Evolutionary conservation across 2,329 filamentous ascomycete genomes (phyloP).

Genomic region (Colletotrichum orchidophilum): DNA sequence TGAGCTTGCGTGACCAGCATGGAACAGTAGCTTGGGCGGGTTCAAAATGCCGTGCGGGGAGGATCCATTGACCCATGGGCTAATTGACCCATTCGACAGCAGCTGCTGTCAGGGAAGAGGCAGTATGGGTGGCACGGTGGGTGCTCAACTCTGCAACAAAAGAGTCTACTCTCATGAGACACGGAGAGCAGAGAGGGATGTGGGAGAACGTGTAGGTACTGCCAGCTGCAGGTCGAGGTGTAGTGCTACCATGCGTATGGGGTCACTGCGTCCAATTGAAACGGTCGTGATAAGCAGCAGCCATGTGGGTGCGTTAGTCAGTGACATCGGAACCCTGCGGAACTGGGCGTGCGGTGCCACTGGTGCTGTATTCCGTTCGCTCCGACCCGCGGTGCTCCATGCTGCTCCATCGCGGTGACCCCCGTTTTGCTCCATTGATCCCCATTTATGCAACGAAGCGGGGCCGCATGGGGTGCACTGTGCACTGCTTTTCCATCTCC

Average conservation of each 20-base stretch:
- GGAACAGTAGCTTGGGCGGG: slow-evolving; percentile 19
- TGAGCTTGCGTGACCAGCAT: slow-evolving; percentile 28
- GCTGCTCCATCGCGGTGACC: too few species aligned
- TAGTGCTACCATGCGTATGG: too few species aligned
- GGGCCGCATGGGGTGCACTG: background rate
- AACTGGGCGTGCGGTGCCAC: background rate
- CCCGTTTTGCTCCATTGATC: background rate
- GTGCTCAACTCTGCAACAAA: background rate
- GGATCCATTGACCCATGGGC: background rate
- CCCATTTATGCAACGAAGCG: background rate
- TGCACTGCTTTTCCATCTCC: background rate
- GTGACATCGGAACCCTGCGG: slow-evolving; percentile 5
- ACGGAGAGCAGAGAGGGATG: too few species aligned
- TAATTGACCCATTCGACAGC: background rate
- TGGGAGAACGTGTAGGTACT: too few species aligned
- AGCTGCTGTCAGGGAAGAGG: background rate
- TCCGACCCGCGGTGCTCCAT: slow-evolving; percentile 19
- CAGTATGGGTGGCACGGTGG: too few species aligned
- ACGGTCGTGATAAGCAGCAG: slow-evolving; percentile 20
- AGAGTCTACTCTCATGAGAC: background rate
- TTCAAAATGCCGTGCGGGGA: slow-evolving; percentile 27
- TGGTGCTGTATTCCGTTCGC: slow-evolving; percentile 4
- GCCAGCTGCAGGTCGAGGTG: too few species aligned
- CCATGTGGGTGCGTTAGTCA: background rate
- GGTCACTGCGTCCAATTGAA: slow-evolving; percentile 15